Conservation (phyloP, 1,139 yeast genomes). For the Blastobotrys ciferrii region DNA sequence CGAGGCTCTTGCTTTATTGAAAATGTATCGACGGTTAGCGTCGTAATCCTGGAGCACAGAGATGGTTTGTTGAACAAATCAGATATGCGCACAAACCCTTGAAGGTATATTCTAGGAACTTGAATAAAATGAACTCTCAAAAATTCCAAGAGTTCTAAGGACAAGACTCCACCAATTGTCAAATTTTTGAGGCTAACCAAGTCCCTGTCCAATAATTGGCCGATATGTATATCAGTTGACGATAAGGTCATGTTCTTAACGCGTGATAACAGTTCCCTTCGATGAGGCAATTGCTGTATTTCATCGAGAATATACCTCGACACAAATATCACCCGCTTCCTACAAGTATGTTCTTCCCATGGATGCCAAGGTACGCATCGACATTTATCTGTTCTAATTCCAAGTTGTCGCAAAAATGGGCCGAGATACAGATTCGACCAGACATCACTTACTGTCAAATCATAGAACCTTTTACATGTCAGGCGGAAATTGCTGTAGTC, state of each 20-base stretch:
- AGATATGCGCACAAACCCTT: background rate
- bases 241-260: background rate
- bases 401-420: background rate
- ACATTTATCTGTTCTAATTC: background rate
- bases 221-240: background rate
- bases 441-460: background rate
- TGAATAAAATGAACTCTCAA: background rate
- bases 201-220: background rate
- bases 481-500: background rate
- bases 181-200: background rate
- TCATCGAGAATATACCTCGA: background rate
- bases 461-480: background rate
- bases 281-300: background rate
- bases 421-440: background rate
- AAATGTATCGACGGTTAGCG: background rate
- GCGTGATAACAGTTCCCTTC: background rate
- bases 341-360: background rate
- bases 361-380: background rate
- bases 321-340: background rate
- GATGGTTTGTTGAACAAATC: background rate
- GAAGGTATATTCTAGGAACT: background rate
- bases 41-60: background rate
- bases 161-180: background rate
- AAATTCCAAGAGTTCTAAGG: background rate
- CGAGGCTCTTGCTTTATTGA: background rate